Percentiles rank a stretch among this genome's conserved stretches.
These are phyloP conservation scores for Saprolegnia diclina DNA, from an alignment of 352 stramenopile genomes.

Conservation along the genomic window DNA sequence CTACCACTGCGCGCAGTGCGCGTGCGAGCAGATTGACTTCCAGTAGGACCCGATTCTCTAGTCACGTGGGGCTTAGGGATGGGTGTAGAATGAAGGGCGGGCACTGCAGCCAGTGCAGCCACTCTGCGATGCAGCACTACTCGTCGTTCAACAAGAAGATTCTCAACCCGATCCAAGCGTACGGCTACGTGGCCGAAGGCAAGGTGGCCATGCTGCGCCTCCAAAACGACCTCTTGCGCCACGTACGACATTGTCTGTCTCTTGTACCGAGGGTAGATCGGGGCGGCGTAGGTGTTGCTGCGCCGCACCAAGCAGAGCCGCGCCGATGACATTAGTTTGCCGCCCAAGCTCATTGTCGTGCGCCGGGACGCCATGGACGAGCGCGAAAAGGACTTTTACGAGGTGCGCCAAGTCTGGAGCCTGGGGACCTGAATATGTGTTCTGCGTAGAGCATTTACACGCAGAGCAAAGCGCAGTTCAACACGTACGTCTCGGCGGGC, in stretches of 20 bases:
- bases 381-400: conserved; percentile 98
- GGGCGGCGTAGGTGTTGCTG: conserved; percentile 82
- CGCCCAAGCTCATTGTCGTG: conserved; percentile 83
- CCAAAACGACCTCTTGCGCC: conserved; percentile 89
- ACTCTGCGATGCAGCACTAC: conserved; percentile 95
- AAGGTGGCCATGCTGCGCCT: conserved; percentile 95
- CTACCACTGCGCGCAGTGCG: conserved; percentile 95
- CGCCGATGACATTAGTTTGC: conserved; percentile 91
- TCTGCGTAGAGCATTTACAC: conserved; percentile 87
- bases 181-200: conserved; percentile 89
- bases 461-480: conserved; percentile 96
- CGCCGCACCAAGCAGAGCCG: conserved; percentile 97
- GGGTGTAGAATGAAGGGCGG: conserved; percentile 40
- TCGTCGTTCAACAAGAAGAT: conserved; percentile 98
- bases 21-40: conserved; percentile 96
- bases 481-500: conserved; percentile 96
- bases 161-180: conserved; percentile 97
- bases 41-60: conserved; percentile 67
- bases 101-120: conserved; percentile 89
- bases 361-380: conserved; percentile 81
- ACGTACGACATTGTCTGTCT: conserved; percentile 41
- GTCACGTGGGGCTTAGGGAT: background rate
- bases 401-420: no score
- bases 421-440: no score
- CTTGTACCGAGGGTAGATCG: conserved; percentile 35